Percentiles rank a stretch among this genome's conserved stretches.
Conservation (phyloP, 192 early-diverging fungal species). For the Backusella sp. region DNA sequence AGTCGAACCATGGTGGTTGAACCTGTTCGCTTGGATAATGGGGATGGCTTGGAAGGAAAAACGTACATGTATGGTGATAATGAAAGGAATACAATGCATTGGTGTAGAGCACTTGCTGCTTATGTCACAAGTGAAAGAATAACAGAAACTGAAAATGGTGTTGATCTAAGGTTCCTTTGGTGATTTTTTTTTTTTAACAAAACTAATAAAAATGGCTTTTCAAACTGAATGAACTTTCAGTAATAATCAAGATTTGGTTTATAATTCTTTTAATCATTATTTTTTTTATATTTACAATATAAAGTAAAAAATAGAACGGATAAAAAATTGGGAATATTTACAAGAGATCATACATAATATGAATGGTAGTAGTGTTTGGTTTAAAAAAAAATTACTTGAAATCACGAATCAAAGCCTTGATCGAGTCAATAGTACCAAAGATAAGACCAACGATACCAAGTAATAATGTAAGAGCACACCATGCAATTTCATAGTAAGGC, state of each 20-base stretch:
- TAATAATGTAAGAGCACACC: conserved; percentile 56
- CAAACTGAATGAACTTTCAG: neutral
- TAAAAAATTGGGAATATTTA: neutral
- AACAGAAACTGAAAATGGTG: neutral
- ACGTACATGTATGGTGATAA: conserved; percentile 9
- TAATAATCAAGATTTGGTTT: neutral
- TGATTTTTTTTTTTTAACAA: neutral
- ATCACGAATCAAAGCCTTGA: conserved; percentile 41
- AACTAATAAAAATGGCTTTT: neutral
- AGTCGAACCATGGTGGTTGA: neutral
- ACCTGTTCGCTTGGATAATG: neutral
- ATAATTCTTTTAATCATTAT: neutral
- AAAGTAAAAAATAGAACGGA: neutral
- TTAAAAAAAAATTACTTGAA: conserved; percentile 26
- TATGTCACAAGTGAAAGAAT: neutral
- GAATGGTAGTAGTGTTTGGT: neutral
- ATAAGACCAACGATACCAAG: conserved; percentile 64
- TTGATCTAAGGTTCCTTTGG: conserved; percentile 16
- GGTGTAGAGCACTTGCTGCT: conserved; percentile 3
- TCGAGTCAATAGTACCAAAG: conserved; percentile 64
- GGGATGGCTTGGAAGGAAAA: conserved; percentile 4
- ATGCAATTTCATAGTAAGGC: conserved; percentile 41
- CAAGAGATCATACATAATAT: neutral
- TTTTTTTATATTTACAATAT: conserved; percentile 7
- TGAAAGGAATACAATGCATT: conserved; percentile 10